Percentiles rank a stretch among this genome's conserved stretches.
Conservation (phyloP, 2,329 filamentous ascomycete genomes). For the Ophiocordyceps sinensis region DNA sequence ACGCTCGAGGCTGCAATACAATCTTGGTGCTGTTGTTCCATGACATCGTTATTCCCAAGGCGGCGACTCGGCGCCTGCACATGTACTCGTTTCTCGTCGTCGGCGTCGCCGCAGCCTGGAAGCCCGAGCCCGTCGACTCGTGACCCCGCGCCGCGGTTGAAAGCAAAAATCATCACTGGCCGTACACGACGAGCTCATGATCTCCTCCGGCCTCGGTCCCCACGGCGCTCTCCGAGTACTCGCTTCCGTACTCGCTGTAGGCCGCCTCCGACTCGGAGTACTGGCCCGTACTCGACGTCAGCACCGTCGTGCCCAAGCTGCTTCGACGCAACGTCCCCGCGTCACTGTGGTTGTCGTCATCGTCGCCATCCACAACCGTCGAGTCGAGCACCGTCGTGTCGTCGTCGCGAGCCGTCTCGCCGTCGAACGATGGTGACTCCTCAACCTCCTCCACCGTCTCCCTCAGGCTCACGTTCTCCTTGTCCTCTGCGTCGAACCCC, state of each 20-base stretch:
- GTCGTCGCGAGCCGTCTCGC: slow-evolving; percentile 2
- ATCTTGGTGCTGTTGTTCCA: slow-evolving; percentile 1
- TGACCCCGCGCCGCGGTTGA: neutral
- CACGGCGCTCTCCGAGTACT: slow-evolving; percentile 18
- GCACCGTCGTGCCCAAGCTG: slow-evolving; percentile 33
- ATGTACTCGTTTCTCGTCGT: neutral
- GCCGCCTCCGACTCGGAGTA: slow-evolving; percentile 21
- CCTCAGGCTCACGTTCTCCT: slow-evolving; percentile 49
- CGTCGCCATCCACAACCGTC: slow-evolving; percentile 5
- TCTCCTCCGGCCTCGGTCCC: slow-evolving; percentile 11
- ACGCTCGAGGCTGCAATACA: slow-evolving; percentile 2
- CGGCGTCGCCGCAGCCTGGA: neutral
- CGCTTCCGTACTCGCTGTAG: slow-evolving; percentile 26
- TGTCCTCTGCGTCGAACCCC: slow-evolving; percentile 38
- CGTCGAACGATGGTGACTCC: slow-evolving; percentile 8
- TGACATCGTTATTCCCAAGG: neutral
- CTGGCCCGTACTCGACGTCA: slow-evolving; percentile 24
- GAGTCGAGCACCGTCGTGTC: slow-evolving; percentile 6
- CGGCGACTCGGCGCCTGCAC: neutral
- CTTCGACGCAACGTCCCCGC: slow-evolving; percentile 31
- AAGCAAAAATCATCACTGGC: slow-evolving; percentile 6
- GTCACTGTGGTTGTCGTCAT: slow-evolving; percentile 30
- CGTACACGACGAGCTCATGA: slow-evolving; percentile 21
- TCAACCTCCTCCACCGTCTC: slow-evolving; percentile 47
- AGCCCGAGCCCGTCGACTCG: neutral